A percentile compares a stretch with the other conserved stretches of the same genome.
Conservation (phyloP, 129 eudicot genomes). For the Kitagawia praeruptora region DNA sequence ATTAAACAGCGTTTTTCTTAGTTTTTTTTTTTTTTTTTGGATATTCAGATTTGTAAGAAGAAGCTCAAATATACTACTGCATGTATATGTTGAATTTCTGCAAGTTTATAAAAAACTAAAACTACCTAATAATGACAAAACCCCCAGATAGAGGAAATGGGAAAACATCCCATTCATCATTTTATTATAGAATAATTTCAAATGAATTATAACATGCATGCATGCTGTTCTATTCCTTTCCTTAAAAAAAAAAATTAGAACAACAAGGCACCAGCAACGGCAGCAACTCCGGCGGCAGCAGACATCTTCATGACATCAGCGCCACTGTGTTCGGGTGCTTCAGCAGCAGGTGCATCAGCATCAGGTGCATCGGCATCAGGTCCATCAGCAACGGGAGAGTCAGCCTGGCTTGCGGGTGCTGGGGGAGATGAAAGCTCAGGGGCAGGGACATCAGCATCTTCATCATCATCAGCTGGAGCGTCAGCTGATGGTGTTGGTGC, state of each 20-base stretch:
- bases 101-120: background rate
- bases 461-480: constrained; percentile 13
- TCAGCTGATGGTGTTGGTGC: constrained; percentile 21
- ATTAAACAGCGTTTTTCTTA: no score
- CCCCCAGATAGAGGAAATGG: background rate
- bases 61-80: no score
- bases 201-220: background rate
- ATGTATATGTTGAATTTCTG: background rate
- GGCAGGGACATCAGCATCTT: background rate
- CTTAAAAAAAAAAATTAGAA: constrained; percentile 1
- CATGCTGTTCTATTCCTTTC: background rate
- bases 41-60: no score
- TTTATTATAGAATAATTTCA: background rate
- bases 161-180: background rate
- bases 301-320: constrained; percentile 25
- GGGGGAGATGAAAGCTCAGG: constrained; percentile 32
- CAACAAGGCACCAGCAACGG: constrained; percentile 33
- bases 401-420: constrained; percentile 20
- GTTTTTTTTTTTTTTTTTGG: no score
- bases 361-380: constrained; percentile 17
- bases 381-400: constrained; percentile 12
- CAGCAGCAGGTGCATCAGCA: constrained; percentile 5
- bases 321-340: background rate
- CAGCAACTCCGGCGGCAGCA: constrained; percentile 30
- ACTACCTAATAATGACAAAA: background rate